These are phyloP conservation scores for Zymoseptoria brevis DNA, from an alignment of 2,329 filamentous ascomycete species.

Conservation along the genomic window DNA sequence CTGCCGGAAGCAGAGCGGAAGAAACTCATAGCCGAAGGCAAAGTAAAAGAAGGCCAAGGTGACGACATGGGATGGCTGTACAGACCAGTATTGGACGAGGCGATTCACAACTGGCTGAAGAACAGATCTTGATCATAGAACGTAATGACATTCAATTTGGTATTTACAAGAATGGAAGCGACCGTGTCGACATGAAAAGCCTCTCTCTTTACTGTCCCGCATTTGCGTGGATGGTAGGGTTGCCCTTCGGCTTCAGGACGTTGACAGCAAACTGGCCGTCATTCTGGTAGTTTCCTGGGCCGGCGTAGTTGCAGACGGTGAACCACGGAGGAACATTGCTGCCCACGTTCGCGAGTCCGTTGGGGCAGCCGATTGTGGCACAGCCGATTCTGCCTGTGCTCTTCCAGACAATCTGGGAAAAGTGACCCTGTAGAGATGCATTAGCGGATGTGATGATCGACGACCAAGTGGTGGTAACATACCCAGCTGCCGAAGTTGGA, in stretches of 20 bases:
- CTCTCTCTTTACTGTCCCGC: background rate
- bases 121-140: background rate
- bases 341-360: conserved; percentile 42
- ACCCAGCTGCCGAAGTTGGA: conserved; percentile 52
- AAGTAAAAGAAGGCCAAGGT: conserved; percentile 8
- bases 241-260: conserved; percentile 3
- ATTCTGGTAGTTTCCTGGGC: conserved; percentile 32
- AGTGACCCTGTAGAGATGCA: conserved; percentile 49
- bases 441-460: background rate
- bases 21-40: conserved; percentile 13
- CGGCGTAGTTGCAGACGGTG: conserved; percentile 82
- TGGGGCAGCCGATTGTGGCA: conserved; percentile 48
- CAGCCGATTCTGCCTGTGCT: conserved; percentile 57
- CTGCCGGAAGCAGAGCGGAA: conserved; percentile 18
- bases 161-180: background rate
- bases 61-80: conserved; percentile 20
- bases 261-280: conserved; percentile 7
- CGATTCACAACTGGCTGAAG: conserved; percentile 12
- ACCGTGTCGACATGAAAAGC: conserved; percentile 1
- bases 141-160: background rate
- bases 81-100: conserved; percentile 9
- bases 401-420: conserved; percentile 67
- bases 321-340: conserved; percentile 47
- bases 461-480: background rate
- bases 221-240: conserved; percentile 4